Percentiles rank a stretch among this genome's conserved stretches.
Evolutionary conservation across 2,329 filamentous ascomycete species (phyloP).

Genomic region (Dactylellina drechsleri): DNA sequence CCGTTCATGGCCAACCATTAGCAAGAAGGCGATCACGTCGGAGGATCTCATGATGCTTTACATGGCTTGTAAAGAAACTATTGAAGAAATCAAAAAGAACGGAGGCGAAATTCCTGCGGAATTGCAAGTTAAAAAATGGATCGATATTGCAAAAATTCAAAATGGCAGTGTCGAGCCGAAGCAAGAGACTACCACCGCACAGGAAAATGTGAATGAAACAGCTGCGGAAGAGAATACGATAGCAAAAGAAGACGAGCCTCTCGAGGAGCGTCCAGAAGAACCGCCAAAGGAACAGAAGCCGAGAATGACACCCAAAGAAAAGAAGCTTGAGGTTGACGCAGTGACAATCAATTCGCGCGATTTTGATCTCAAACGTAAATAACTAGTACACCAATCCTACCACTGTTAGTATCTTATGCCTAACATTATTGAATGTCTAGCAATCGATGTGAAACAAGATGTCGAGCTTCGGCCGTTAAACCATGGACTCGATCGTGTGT

Average conservation of each 20-base stretch:
- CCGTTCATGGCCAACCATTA: constrained; percentile 22
- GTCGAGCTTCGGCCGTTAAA: constrained; percentile 71
- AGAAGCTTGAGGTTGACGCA: constrained; percentile 40
- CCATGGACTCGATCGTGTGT: constrained; percentile 83
- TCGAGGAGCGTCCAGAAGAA: neutral
- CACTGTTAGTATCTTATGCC: neutral
- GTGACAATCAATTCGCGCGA: constrained; percentile 46
- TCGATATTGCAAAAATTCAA: neutral
- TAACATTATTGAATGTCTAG: constrained; percentile 36
- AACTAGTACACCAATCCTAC: neutral
- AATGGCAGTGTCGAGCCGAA: neutral
- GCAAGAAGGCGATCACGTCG: constrained; percentile 37
- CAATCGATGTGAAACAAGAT: constrained; percentile 62
- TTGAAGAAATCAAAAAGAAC: constrained; percentile 10
- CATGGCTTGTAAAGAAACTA: constrained; percentile 14
- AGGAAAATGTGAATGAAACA: neutral
- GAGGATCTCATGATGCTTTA: constrained; percentile 8
- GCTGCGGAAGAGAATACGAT: neutral
- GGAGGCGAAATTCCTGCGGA: constrained; percentile 4
- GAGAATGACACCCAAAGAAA: constrained; percentile 32
- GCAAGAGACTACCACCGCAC: neutral
- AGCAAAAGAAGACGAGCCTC: neutral
- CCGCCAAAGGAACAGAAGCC: constrained; percentile 8
- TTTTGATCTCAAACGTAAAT: constrained; percentile 49
- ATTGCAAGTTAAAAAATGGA: neutral